A percentile compares a stretch with the other conserved stretches of the same genome.
Conservation (phyloP, 1,284 basidiomycete genomes). For the Fomes fomentarius region DNA sequence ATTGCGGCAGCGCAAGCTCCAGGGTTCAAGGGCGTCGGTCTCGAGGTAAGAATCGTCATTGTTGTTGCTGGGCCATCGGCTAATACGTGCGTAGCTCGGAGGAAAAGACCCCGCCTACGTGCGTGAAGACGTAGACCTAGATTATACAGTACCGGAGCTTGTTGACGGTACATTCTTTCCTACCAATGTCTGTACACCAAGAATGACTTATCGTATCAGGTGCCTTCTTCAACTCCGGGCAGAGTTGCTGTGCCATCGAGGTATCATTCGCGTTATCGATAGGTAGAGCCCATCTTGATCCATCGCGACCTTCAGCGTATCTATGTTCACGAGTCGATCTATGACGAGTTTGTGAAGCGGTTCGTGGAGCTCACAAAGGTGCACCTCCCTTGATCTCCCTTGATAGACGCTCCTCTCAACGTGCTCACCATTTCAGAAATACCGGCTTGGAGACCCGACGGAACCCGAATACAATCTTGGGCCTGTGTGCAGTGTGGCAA, state of each 20-base stretch:
- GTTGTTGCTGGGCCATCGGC: background rate
- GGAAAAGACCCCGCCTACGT: constrained; percentile 98
- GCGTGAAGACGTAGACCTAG: constrained; percentile 81
- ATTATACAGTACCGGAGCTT: constrained; percentile 83
- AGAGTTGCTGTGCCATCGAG: constrained; percentile 88
- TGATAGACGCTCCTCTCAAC: too few species aligned
- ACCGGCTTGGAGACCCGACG: constrained; percentile 88
- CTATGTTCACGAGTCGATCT: constrained; percentile 88
- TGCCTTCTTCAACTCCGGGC: constrained; percentile 94
- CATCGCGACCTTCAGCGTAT: constrained; percentile 64
- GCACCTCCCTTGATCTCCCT: too few species aligned
- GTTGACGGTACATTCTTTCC: constrained; percentile 74
- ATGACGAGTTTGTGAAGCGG: constrained; percentile 79
- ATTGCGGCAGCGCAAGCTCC: constrained; percentile 58
- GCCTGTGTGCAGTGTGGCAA: constrained; percentile 88
- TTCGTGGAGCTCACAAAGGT: constrained; percentile 80
- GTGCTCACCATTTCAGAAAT: constrained; percentile 48
- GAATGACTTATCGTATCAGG: constrained; percentile 50
- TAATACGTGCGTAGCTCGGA: constrained; percentile 65
- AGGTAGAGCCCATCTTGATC: too few species aligned
- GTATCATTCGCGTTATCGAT: constrained; percentile 35
- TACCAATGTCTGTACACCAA: background rate
- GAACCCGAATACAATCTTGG: constrained; percentile 78
- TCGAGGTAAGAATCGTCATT: constrained; percentile 55
- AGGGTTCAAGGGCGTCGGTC: constrained; percentile 81